Base-by-base conservation (phyloP, 208 protist genomes). In the Histomonas meleagridis region DNA sequence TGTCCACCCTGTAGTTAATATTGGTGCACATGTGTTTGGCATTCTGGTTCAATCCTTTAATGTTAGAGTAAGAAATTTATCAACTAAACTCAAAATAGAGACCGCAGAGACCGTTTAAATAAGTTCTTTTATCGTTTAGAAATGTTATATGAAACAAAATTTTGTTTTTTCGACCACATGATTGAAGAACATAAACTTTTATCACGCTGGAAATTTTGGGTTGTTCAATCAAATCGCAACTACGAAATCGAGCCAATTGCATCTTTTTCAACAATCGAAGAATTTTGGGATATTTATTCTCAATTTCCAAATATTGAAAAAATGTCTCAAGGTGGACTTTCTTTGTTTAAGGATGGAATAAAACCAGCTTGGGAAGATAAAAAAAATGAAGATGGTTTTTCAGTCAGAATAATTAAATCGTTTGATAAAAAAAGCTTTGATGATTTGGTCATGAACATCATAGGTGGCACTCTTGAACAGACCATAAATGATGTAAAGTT, bases 281-380 rank as follows among this genome's bases (percentile, higher is more conserved):
- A 81, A 51, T 81, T 81, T 81, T 81, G 70, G 70, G 51, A 81
- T 32, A 51, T 51, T 81, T 81, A 46, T 51, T 23, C 51, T 3
- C 70, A 81, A 81, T 81, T 81, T n/a, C 70, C 70, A n/a, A 9
- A 32, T 4, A 81, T 81, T 1, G 12, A 0, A 16, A 43, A 81
- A 81, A 81, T 81, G 14, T 51, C 48, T 32, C 48, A 18, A 21
- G 70, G 70, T n/a, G 70, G 70, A 81, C 23, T 81, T 51, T 18
- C 70, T 48, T 43, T 81, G 10, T 81, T 81, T 43, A 81, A 81
- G n/a, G 51, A 81, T 9, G 70, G 43, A 23, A 81, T 81, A n/a
- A 81, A 81, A 28, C 70, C 70, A n/a, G 70, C 70, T 2, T 81
- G 70, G 70, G 70, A 81, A 51, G 70, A 81, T 81, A 3, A 35